phyloP scores from a whole-genome alignment of 139 green algal genomes.

The Micractinium sp. region DNA sequence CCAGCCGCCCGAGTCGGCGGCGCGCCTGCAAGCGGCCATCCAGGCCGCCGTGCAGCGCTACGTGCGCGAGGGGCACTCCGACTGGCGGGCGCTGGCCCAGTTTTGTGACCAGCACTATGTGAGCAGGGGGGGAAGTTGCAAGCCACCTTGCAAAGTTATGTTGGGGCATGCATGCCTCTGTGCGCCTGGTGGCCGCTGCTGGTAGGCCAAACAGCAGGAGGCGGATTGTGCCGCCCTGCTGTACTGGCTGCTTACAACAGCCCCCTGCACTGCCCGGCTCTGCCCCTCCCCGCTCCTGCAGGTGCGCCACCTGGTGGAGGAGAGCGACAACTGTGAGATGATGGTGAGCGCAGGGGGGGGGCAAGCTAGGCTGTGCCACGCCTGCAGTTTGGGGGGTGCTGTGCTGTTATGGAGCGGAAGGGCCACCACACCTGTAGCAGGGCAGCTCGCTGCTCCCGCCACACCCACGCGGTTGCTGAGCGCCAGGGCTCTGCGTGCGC shows the following conservation, averaged over 20 bases:
- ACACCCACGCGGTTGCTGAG: not conserved
- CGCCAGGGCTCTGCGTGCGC: not conserved
- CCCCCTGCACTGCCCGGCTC: no score
- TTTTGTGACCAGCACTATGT: constrained; percentile 54
- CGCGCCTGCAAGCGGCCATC: constrained; percentile 1
- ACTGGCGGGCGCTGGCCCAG: constrained; percentile 35
- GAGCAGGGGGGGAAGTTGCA: no score
- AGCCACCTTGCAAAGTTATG: no score
- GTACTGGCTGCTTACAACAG: no score
- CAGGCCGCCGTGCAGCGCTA: not conserved
- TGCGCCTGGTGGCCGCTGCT: no score
- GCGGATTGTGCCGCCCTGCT: no score
- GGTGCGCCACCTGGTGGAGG: constrained; percentile 48
- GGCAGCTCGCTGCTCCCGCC: no score
- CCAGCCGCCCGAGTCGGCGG: constrained; percentile 14
- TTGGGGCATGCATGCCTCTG: no score
- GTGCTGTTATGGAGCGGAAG: not conserved
- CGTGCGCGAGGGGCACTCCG: not conserved
- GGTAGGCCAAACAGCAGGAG: no score
- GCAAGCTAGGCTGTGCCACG: not conserved
- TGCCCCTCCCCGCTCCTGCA: no score
- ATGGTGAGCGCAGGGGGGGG: constrained; percentile 22
- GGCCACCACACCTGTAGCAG: not conserved
- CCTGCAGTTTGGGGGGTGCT: not conserved
- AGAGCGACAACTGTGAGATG: constrained; percentile 48